Conservation (phyloP, 176 grass and related monocot genomes). For the Oryza meridionalis region DNA sequence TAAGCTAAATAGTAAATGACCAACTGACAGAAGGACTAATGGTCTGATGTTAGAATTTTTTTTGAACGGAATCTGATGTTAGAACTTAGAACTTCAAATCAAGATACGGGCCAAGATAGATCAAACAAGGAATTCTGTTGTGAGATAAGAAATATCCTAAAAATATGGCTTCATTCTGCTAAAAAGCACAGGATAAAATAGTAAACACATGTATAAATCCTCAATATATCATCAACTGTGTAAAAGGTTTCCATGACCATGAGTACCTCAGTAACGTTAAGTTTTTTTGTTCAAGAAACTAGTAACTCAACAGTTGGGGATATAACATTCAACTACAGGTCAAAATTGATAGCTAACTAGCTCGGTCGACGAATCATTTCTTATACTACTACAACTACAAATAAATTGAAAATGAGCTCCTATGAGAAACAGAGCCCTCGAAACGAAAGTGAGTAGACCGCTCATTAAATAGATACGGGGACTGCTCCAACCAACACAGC, state of each 20-base stretch:
- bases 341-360: neutral
- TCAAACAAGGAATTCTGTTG: constrained; percentile 27
- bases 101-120: neutral
- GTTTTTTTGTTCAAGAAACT: neutral
- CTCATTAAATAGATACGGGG: neutral
- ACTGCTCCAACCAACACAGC: neutral
- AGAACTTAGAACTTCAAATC: constrained; percentile 6
- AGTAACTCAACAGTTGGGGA: neutral
- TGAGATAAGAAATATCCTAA: constrained; percentile 8
- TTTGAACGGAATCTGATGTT: neutral
- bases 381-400: neutral
- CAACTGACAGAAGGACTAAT: neutral
- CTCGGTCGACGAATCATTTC: neutral
- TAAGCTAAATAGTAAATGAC: constrained; percentile 23
- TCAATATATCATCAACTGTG: too few species aligned
- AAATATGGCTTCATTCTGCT: neutral
- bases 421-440: neutral
- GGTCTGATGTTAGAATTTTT: too few species aligned
- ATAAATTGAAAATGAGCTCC: neutral
- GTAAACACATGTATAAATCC: too few species aligned
- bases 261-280: too few species aligned
- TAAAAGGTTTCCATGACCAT: too few species aligned
- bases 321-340: neutral
- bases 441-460: neutral
- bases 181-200: neutral